Evolutionary conservation across 1,284 basidiomycete genomes (phyloP).

Genomic region (Rhodotorula sp.): DNA sequence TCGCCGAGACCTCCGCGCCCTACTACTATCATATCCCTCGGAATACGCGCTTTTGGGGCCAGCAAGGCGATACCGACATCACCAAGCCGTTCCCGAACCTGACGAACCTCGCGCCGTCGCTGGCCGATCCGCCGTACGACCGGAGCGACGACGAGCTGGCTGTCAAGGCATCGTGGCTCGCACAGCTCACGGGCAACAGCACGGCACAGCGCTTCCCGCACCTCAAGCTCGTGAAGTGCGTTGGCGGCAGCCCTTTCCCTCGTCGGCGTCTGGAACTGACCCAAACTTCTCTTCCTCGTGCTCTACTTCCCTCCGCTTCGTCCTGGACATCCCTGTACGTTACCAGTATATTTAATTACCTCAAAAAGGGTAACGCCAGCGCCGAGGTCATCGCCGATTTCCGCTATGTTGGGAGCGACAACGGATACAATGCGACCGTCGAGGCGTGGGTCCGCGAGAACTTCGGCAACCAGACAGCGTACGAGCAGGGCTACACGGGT

Average conservation of each 20-base stretch:
- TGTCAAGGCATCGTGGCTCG: conserved; percentile 45
- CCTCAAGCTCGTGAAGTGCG: conserved; percentile 17
- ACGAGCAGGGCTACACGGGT: conserved; percentile 24
- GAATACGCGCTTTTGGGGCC: conserved; percentile 23
- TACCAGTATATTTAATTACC: conserved; percentile 8
- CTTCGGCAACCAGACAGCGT: conserved; percentile 33
- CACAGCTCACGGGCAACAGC: conserved; percentile 39
- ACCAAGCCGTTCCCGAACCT: conserved; percentile 30
- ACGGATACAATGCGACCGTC: conserved; percentile 31
- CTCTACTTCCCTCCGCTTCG: background rate
- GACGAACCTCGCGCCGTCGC: conserved; percentile 20
- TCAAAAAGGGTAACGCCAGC: conserved; percentile 7
- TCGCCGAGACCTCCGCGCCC: conserved; percentile 44
- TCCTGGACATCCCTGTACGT: background rate
- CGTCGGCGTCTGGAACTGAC: background rate
- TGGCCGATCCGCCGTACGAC: conserved; percentile 21
- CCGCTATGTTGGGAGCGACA: conserved; percentile 9
- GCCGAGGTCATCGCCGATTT: conserved; percentile 38
- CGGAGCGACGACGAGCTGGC: conserved; percentile 39
- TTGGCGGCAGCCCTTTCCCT: background rate
- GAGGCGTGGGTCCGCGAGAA: conserved; percentile 33
- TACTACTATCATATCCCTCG: conserved; percentile 43
- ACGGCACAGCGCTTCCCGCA: conserved; percentile 42
- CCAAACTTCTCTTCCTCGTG: background rate
- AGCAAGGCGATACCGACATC: conserved; percentile 42